Base-by-base conservation (phyloP, 257 asterid species). In the Paraleonurus japonicus region DNA sequence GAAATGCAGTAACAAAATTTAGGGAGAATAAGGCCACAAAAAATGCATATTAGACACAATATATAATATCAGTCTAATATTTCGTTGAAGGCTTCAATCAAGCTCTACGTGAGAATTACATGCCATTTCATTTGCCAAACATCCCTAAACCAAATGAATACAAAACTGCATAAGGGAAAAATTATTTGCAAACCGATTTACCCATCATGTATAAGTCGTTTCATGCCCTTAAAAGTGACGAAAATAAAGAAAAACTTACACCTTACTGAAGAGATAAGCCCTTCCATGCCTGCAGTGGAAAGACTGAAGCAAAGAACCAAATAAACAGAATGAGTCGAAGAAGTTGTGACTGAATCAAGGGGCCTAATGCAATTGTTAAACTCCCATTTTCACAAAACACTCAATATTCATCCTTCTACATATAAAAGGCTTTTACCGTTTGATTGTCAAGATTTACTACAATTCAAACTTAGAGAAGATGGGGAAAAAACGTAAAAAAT, bases 251-350 rank as follows among this genome's bases (percentile, higher is more conserved):
- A 80, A 78, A 62, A 85, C 96, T 87, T 89, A 87, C 95, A 89
- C 95, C 79, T 87, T 81, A 65, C 73, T 63, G 87, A 89, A 84
- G 89, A 89, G 96, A 82, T 87, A 89, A 77, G 95, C 96, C 85
- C 80, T 87, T 78, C 95, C 95, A 69, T 83, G 79, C 83, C 81
- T 79, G 85, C 85, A 30, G 65, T 83, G 95, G 80, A 89, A 89
- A 26, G 82, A 50, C 96, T 89, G 88, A 64, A 80, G 45, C 81
- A 82, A 72, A 67, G 35, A 72, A 80, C 51, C 81, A 82, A 72
- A 67, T 27, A 72, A 66, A 58, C 69, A 20, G 3, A 57, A 67
- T 26, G 24, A 78, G 76, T 48, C 54, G 59, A 72, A 74, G 37
- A 45, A 68, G 15, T 7, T 20, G 70, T 9, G 35, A 50, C 3